Base-by-base conservation (phyloP, 1,139 yeast species). In the Maudiozyma humilis region DNA sequence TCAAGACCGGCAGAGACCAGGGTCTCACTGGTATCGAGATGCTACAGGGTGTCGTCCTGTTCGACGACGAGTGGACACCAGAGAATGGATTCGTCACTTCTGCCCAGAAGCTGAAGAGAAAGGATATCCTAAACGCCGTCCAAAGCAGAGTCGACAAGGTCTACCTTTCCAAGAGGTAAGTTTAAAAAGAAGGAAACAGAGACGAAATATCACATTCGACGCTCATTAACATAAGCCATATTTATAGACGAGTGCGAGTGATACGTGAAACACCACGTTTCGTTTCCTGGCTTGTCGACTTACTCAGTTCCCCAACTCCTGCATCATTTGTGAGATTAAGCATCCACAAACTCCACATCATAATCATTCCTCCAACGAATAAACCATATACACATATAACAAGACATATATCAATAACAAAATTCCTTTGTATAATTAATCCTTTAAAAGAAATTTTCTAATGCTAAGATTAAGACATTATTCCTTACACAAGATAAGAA, bases 41-140 rank as follows among this genome's bases (percentile, higher is more conserved):
- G 51, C 65, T 93, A 50, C 79, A 78, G 54, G 94, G 91, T 54
- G 73, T 84, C 49, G 88, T 84, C 17, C 65, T 93, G 47, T 75
- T 80, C 49, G 91, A 84, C 54, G 89, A 82, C 41, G 99, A 93
- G 70, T 93, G 98, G 97, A 89, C 97, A 41, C 97, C 98, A 40
- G 94, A 87, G 66, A 86, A 82, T 61, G 97, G 96, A 1, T 84
- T 72, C 54, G 93, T 91, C 46, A 88, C 97, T 10, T 79, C 94
- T 50, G 98, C 98, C 27, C 97, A 91, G 70, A 93, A 93, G 68
- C 75, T 93, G 57, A 96, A 91, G 71, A 82, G 99, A 73, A 86
- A 78, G 74, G 85, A 84, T 73, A 93, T 93, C 63, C 71, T 87
- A 60, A 78, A 72, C 36, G 78, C 78, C 48, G 79, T 77, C 57